phyloP scores from a whole-genome alignment of 2,329 filamentous ascomycete genomes.

The Beauveria australis region DNA sequence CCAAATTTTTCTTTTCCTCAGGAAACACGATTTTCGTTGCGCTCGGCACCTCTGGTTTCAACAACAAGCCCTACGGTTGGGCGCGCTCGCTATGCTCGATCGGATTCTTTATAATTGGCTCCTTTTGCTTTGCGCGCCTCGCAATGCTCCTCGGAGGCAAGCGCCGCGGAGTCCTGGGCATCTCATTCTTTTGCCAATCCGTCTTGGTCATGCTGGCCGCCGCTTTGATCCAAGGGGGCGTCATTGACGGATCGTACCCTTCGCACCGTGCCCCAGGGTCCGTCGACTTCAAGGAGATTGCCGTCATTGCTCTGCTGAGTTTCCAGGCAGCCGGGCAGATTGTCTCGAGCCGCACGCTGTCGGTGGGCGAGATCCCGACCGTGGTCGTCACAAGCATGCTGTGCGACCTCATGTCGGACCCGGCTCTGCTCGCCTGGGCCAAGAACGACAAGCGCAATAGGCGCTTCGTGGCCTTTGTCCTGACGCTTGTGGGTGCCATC shows the following conservation, averaged over 20 bases:
- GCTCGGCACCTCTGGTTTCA: slow-evolving; percentile 45
- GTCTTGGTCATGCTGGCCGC: slow-evolving; percentile 44
- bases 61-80: slow-evolving; percentile 43
- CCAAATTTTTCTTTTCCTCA: slow-evolving; percentile 4
- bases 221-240: slow-evolving; percentile 37
- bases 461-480: slow-evolving; percentile 33
- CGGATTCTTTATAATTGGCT: slow-evolving; percentile 43
- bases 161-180: slow-evolving; percentile 33
- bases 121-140: slow-evolving; percentile 32
- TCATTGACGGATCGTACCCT: slow-evolving; percentile 17
- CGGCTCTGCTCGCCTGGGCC: slow-evolving; percentile 31
- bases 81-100: slow-evolving; percentile 42
- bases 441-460: slow-evolving; percentile 44
- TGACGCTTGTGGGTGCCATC: slow-evolving; percentile 39
- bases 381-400: slow-evolving; percentile 48
- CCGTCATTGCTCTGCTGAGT: slow-evolving; percentile 39
- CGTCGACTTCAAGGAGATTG: slow-evolving; percentile 25
- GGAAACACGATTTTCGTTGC: slow-evolving; percentile 58
- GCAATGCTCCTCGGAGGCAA: slow-evolving; percentile 26
- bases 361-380: slow-evolving; percentile 45
- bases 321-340: slow-evolving; percentile 48
- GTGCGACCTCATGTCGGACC: slow-evolving; percentile 45
- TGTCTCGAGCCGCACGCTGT: slow-evolving; percentile 38
- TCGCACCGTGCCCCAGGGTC: slow-evolving; percentile 4
- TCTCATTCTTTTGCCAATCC: slow-evolving; percentile 45